phyloP scores from a whole-genome alignment of 148 eudicot species.

The Rheum nobile region DNA sequence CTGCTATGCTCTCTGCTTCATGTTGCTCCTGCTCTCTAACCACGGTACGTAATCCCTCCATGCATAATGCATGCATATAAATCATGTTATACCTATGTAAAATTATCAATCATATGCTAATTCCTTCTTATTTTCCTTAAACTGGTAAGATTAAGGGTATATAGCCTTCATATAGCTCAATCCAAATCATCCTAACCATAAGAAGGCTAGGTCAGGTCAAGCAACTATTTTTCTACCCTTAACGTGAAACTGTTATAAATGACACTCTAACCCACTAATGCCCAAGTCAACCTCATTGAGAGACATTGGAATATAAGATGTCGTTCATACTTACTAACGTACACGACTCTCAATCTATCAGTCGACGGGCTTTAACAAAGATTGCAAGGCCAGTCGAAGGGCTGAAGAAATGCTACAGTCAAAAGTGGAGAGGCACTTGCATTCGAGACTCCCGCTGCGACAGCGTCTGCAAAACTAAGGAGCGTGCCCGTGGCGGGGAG shows the following conservation, averaged over 20 bases:
- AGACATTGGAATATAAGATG: too few species aligned
- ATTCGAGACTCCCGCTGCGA: background rate
- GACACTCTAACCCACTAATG: background rate
- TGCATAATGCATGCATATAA: background rate
- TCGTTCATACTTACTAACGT: too few species aligned
- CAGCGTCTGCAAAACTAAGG: background rate
- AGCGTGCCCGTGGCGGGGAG: background rate
- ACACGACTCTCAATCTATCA: too few species aligned
- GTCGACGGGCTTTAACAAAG: background rate
- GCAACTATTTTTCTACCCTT: too few species aligned
- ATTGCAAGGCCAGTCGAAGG: background rate
- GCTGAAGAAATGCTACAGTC: constrained; percentile 3
- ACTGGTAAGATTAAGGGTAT: too few species aligned
- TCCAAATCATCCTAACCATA: too few species aligned
- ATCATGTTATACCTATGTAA: too few species aligned
- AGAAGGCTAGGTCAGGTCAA: too few species aligned
- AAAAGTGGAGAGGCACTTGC: background rate
- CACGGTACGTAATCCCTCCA: background rate
- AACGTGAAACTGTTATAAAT: background rate
- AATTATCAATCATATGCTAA: too few species aligned
- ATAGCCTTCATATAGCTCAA: too few species aligned
- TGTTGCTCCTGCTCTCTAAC: background rate
- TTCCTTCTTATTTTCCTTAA: too few species aligned
- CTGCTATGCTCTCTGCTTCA: constrained; percentile 2
- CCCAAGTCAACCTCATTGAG: background rate